Evolutionary conservation across 441 rosid genomes (phyloP).

Genomic region (Populus tomentosa): DNA sequence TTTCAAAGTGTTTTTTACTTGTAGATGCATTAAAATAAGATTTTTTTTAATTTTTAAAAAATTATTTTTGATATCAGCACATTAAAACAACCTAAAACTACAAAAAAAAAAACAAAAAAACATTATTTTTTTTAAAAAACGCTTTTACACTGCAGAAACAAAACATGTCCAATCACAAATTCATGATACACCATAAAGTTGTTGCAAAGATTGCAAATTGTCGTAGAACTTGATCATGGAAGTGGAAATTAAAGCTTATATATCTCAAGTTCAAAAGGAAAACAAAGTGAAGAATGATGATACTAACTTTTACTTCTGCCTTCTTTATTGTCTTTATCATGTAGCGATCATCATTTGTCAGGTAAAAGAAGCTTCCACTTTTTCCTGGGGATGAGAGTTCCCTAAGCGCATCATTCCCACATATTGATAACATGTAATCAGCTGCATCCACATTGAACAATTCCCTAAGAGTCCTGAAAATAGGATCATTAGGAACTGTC

Average conservation of each 20-base stretch:
- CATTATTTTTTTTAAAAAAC: too few species aligned
- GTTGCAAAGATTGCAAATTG: too few species aligned
- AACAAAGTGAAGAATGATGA: background rate
- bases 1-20: too few species aligned
- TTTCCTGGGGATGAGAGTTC: slow-evolving; percentile 98
- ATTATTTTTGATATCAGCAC: too few species aligned
- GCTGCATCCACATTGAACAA: slow-evolving; percentile 91
- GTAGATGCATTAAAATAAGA: too few species aligned
- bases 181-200: background rate
- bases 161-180: background rate
- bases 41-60: too few species aligned
- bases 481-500: slow-evolving; percentile 6
- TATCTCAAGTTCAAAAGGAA: background rate
- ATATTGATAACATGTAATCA: slow-evolving; percentile 92
- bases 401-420: slow-evolving; percentile 94
- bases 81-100: too few species aligned
- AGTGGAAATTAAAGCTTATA: background rate
- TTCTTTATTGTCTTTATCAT: slow-evolving; percentile 99
- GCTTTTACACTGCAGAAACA: too few species aligned
- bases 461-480: slow-evolving; percentile 85
- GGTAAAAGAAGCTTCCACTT: slow-evolving; percentile 96
- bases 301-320: slow-evolving; percentile 91
- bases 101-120: too few species aligned
- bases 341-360: slow-evolving; percentile 86
- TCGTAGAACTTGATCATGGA: background rate